Percentiles rank a stretch among this genome's conserved stretches.
Evolutionary conservation across 768 basidiomycete genomes (phyloP).

Genomic region (Suillus spraguei): DNA sequence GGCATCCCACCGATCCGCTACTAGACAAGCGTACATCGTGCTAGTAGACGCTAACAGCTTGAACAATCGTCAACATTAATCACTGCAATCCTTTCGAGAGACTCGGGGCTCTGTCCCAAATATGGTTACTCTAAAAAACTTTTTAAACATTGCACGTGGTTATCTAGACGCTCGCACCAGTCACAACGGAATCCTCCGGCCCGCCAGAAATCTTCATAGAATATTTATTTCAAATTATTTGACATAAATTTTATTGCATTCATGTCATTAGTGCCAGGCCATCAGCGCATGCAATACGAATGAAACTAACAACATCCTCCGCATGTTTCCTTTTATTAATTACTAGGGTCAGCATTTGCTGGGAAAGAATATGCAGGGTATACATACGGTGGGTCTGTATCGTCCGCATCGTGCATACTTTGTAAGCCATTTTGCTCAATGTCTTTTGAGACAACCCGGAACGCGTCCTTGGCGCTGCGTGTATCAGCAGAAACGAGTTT

Average conservation of each 20-base stretch:
- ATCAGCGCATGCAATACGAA: conserved; percentile 56
- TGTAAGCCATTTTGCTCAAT: conserved; percentile 66
- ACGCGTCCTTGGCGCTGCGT: conserved; percentile 54
- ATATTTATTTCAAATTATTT: background rate
- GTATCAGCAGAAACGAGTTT: conserved; percentile 48
- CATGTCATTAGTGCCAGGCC: conserved; percentile 56
- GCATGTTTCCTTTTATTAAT: conserved; percentile 38
- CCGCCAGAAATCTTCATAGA: background rate
- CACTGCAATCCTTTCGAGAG: conserved; percentile 8
- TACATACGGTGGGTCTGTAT: conserved; percentile 50
- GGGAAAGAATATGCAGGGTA: conserved; percentile 12
- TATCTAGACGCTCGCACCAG: conserved; percentile 10
- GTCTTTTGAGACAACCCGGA: conserved; percentile 59
- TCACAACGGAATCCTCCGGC: conserved; percentile 22
- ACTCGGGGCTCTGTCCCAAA: conserved; percentile 25
- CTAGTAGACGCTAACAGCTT: background rate
- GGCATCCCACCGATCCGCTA: background rate
- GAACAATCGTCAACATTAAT: too few species aligned
- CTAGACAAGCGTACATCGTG: background rate
- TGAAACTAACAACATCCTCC: conserved; percentile 56
- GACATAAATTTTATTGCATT: conserved; percentile 11
- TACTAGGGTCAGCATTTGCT: conserved; percentile 22
- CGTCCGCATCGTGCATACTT: conserved; percentile 33
- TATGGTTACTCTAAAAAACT: conserved; percentile 19
- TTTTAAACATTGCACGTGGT: conserved; percentile 26